A percentile compares a stretch with the other conserved stretches of the same genome.
Evolutionary conservation across 2,329 filamentous ascomycete genomes (phyloP).

Genomic region (Diaporthe capsici): DNA sequence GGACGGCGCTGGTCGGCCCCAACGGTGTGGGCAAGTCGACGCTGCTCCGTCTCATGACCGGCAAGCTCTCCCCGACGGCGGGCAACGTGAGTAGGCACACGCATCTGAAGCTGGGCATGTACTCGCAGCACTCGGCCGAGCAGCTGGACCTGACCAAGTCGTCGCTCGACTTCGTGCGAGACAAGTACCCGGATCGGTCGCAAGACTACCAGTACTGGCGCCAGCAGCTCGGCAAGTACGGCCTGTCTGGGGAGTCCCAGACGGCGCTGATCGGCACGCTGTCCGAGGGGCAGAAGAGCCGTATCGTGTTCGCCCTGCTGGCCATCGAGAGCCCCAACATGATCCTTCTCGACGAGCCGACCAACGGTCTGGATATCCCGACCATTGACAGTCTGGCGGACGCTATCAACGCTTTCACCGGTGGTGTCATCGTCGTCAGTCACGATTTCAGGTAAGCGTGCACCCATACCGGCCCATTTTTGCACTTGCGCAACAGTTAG

Average conservation of each 20-base stretch:
- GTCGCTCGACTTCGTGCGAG: slow-evolving; percentile 95
- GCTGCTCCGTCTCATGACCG: slow-evolving; percentile 94
- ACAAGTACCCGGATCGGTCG: slow-evolving; percentile 89
- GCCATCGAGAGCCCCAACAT: slow-evolving; percentile 98
- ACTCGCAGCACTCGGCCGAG: slow-evolving; percentile 98
- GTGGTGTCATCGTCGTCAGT: slow-evolving; percentile 97
- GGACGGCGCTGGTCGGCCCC: slow-evolving; percentile 95
- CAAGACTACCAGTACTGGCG: slow-evolving; percentile 99
- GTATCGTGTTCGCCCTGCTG: slow-evolving; percentile 97
- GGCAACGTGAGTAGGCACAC: slow-evolving; percentile 93
- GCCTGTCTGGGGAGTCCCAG: slow-evolving; percentile 92
- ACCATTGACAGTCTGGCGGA: slow-evolving; percentile 98
- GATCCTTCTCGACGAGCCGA: slow-evolving; percentile 97
- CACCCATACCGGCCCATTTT: slow-evolving; percentile 19
- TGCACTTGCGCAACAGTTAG: slow-evolving; percentile 42
- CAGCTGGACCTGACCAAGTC: slow-evolving; percentile 99
- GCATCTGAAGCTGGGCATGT: slow-evolving; percentile 97
- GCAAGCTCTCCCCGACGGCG: slow-evolving; percentile 87
- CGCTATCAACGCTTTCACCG: slow-evolving; percentile 95
- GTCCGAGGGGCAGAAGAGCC: slow-evolving; percentile 96
- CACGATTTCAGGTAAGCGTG: slow-evolving; percentile 94
- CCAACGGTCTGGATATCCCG: slow-evolving; percentile 98
- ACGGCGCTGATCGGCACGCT: slow-evolving; percentile 98
- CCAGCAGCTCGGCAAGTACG: slow-evolving; percentile 95
- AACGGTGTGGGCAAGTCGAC: slow-evolving; percentile 99